Percentiles rank a stretch among this genome's conserved stretches.
These are phyloP conservation scores for Fusarium dlaminii DNA, from an alignment of 2,329 filamentous ascomycete species.

Conservation along the genomic window DNA sequence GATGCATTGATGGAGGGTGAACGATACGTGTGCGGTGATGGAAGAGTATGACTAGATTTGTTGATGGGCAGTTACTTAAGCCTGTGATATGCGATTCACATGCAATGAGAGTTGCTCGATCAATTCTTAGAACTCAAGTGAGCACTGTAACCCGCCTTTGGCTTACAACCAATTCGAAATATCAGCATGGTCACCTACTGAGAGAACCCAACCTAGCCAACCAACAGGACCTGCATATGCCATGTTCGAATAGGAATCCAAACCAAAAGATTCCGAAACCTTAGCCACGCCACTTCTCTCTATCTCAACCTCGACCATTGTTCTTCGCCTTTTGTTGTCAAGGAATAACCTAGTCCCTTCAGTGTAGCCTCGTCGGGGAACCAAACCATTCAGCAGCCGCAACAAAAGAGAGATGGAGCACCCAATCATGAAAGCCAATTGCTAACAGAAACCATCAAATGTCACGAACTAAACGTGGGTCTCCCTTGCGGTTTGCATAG, in stretches of 20 bases:
- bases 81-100: conserved; percentile 10
- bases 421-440: conserved; percentile 42
- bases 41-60: conserved; percentile 4
- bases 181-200: background rate
- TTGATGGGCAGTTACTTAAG: conserved; percentile 17
- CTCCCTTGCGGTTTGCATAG: conserved; percentile 18
- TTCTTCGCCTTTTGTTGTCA: background rate
- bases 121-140: background rate
- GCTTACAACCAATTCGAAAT: background rate
- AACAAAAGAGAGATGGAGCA: background rate
- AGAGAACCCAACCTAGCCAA: background rate
- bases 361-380: background rate
- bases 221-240: background rate
- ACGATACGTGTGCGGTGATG: conserved; percentile 23
- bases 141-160: background rate
- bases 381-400: conserved; percentile 1
- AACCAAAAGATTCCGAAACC: conserved; percentile 27
- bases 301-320: background rate
- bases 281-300: conserved; percentile 15
- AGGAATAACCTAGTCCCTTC: conserved; percentile 4
- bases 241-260: background rate
- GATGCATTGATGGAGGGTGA: conserved; percentile 8
- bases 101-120: conserved; percentile 2
- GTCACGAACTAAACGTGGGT: background rate
- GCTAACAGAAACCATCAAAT: conserved; percentile 6